Conservation (phyloP, 1,284 basidiomycete species). For the Athelia sp. region DNA sequence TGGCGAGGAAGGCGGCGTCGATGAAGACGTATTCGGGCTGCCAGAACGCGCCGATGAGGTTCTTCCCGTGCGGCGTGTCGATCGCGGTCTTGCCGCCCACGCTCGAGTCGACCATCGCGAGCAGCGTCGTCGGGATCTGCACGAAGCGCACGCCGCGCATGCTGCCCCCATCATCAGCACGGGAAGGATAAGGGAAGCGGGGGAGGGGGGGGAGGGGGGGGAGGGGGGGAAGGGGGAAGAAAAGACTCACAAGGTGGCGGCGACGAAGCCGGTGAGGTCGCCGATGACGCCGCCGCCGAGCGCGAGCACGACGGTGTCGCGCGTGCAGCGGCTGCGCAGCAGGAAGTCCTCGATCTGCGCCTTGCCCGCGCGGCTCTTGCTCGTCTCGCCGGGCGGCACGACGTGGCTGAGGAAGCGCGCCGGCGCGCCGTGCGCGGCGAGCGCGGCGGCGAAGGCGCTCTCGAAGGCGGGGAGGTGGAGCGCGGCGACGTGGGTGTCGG, state of each 20-base stretch:
- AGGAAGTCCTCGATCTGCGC: conserved; percentile 94
- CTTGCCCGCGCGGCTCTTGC: conserved; percentile 90
- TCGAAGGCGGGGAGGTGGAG: conserved; percentile 73
- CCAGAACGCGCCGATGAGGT: conserved; percentile 98
- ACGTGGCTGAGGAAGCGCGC: conserved; percentile 78
- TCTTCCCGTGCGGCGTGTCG: conserved; percentile 96
- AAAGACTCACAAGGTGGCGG: conserved; percentile 95
- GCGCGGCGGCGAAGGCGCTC: conserved; percentile 55
- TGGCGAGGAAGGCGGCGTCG: conserved; percentile 93
- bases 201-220: conserved; percentile 15
- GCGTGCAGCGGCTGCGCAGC: conserved; percentile 82
- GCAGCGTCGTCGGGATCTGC: conserved; percentile 94
- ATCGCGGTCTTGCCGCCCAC: conserved; percentile 99
- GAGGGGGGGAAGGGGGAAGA: neutral
- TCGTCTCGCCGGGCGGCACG: conserved; percentile 88
- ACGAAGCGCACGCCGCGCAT: conserved; percentile 91
- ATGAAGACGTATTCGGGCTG: conserved; percentile 98
- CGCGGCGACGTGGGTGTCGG: conserved; percentile 84
- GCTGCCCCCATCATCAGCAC: no score
- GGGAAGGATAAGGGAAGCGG: no score
- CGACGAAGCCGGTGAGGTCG: conserved; percentile 93
- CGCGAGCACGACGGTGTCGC: conserved; percentile 92
- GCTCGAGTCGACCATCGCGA: conserved; percentile 98
- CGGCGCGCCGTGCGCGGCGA: conserved; percentile 27
- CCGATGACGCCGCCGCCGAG: conserved; percentile 97